Percentiles rank a stretch among this genome's conserved stretches.
These are phyloP conservation scores for Melanogaster broomeanus DNA, from an alignment of 768 basidiomycete species.

Conservation along the genomic window DNA sequence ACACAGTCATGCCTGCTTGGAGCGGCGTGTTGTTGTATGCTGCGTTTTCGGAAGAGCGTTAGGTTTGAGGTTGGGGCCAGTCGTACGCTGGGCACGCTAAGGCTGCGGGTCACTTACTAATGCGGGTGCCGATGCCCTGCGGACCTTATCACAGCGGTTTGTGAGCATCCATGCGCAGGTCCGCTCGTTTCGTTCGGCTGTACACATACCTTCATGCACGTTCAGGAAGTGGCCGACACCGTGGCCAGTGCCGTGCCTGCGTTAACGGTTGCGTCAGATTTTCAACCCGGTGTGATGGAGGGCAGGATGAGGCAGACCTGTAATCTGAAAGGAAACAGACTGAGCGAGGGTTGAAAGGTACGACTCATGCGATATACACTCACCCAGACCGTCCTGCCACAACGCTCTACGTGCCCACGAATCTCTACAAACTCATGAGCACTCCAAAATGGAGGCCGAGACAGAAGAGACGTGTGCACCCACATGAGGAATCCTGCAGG, in stretches of 20 bases:
- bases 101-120: conserved; percentile 23
- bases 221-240: conserved; percentile 95
- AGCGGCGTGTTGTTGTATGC: conserved; percentile 71
- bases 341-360: background rate
- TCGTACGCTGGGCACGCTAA: background rate
- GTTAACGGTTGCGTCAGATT: no score
- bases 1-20: conserved; percentile 86
- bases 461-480: conserved; percentile 40
- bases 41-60: conserved; percentile 30
- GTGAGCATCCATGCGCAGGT: conserved; percentile 11
- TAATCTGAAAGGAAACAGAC: conserved; percentile 48
- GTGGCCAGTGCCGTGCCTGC: conserved; percentile 89
- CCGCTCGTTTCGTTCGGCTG: background rate
- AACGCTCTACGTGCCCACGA: conserved; percentile 75
- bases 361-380: conserved; percentile 18
- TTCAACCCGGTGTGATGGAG: conserved; percentile 3
- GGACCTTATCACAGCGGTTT: conserved; percentile 42
- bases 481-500: conserved; percentile 57
- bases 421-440: conserved; percentile 51
- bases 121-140: conserved; percentile 51
- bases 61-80: conserved; percentile 6
- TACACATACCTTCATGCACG: conserved; percentile 72
- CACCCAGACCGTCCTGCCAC: conserved; percentile 88
- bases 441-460: background rate
- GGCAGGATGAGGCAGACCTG: conserved; percentile 41